Evolutionary conservation across 257 asterid species (phyloP).

Genomic region (Lantana camara): DNA sequence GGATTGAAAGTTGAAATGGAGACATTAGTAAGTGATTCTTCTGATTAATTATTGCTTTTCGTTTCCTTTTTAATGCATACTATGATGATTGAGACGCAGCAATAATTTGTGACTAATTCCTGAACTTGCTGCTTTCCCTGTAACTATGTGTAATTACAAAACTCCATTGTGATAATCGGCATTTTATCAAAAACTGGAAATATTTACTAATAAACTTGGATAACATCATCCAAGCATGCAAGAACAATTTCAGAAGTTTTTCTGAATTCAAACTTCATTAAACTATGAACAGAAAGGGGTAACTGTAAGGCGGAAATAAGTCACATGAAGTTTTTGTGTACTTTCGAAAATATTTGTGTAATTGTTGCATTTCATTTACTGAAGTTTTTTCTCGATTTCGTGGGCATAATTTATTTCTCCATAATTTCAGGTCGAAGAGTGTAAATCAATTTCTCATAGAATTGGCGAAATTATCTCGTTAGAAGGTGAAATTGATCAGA

Average conservation of each 20-base stretch:
- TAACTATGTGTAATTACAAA: too few relatives aligned
- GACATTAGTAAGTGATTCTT: conserved; percentile 62
- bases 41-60: background rate
- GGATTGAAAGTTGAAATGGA: conserved; percentile 83
- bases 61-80: conserved; percentile 1
- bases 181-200: too few relatives aligned
- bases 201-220: too few relatives aligned
- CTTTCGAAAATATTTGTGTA: too few relatives aligned
- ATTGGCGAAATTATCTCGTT: conserved; percentile 79
- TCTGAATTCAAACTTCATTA: too few relatives aligned
- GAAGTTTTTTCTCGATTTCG: conserved; percentile 5
- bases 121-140: background rate
- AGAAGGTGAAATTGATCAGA: conserved; percentile 83
- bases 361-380: conserved; percentile 9
- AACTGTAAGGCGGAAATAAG: too few relatives aligned
- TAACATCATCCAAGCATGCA: too few relatives aligned
- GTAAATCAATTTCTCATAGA: conserved; percentile 62
- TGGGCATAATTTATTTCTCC: conserved; percentile 12
- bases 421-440: conserved; percentile 68
- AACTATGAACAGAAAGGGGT: too few relatives aligned
- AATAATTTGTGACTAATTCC: conserved; percentile 1
- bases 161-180: too few relatives aligned
- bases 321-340: too few relatives aligned
- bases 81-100: conserved; percentile 17
- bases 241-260: too few relatives aligned